These are phyloP conservation scores for Teratosphaeria gauchensis DNA, from an alignment of 2,329 filamentous ascomycete species.

Conservation along the genomic window DNA sequence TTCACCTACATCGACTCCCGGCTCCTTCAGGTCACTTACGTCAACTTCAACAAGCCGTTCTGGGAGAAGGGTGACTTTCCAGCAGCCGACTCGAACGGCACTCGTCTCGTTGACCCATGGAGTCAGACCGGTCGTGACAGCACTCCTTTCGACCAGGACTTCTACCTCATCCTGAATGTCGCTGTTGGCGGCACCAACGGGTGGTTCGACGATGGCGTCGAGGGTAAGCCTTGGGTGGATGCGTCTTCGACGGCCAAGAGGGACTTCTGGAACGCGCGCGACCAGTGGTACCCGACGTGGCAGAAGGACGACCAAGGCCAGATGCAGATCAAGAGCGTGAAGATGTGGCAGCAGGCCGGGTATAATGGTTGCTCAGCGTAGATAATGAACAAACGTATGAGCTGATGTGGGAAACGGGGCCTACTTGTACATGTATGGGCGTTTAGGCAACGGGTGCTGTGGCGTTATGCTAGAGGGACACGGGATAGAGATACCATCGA, in stretches of 20 bases:
- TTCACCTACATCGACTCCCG: constrained; percentile 79
- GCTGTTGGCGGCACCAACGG: constrained; percentile 41
- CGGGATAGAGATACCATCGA: background rate
- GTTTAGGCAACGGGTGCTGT: background rate
- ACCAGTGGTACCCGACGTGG: constrained; percentile 30
- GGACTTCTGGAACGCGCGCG: constrained; percentile 60
- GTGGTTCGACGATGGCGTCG: constrained; percentile 67
- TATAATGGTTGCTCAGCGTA: constrained; percentile 33
- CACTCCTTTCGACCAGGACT: constrained; percentile 34
- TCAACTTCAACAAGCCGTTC: constrained; percentile 38
- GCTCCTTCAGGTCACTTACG: constrained; percentile 71
- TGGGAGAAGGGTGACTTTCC: constrained; percentile 32
- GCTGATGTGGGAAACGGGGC: background rate
- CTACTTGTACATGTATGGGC: background rate
- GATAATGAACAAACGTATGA: constrained; percentile 1
- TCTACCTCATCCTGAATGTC: constrained; percentile 33
- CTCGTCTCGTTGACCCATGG: constrained; percentile 29
- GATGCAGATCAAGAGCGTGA: constrained; percentile 30
- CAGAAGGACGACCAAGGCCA: constrained; percentile 32
- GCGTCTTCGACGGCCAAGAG: constrained; percentile 53
- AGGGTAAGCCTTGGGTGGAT: constrained; percentile 73
- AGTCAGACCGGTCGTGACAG: constrained; percentile 25
- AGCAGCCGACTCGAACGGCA: constrained; percentile 25
- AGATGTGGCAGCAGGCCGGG: constrained; percentile 41
- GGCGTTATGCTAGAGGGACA: background rate